These are phyloP conservation scores for Erysiphe pulchra DNA, from an alignment of 2,329 filamentous ascomycete genomes.

Conservation along the genomic window DNA sequence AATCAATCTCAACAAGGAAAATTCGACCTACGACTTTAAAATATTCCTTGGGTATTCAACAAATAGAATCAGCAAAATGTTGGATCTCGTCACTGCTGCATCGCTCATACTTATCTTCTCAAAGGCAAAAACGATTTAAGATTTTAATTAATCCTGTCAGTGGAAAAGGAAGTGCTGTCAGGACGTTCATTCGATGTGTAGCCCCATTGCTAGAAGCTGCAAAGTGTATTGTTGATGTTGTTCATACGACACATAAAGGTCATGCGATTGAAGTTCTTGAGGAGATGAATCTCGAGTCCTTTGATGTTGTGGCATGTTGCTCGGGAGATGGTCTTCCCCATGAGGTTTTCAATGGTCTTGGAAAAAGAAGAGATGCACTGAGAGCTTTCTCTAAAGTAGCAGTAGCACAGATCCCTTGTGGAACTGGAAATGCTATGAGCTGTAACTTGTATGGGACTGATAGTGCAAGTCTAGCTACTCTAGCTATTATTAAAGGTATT, in stretches of 20 bases:
- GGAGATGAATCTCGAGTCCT: constrained; percentile 50
- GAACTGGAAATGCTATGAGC: constrained; percentile 82
- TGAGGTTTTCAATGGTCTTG: constrained; percentile 87
- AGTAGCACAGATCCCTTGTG: constrained; percentile 70
- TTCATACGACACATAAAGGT: constrained; percentile 43
- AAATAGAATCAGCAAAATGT: constrained; percentile 8
- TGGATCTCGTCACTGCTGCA: constrained; percentile 43
- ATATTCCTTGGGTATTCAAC: constrained; percentile 23
- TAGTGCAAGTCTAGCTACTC: constrained; percentile 46
- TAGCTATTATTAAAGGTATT: constrained; percentile 69
- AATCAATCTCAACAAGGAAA: constrained; percentile 28
- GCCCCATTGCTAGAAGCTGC: constrained; percentile 67
- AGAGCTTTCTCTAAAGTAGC: constrained; percentile 53
- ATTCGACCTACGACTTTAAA: constrained; percentile 34
- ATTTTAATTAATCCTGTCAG: constrained; percentile 80
- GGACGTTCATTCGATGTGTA: constrained; percentile 48
- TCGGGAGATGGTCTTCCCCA: constrained; percentile 82
- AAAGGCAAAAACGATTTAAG: constrained; percentile 53
- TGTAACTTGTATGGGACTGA: constrained; percentile 70
- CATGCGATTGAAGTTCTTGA: constrained; percentile 58
- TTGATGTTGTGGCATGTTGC: constrained; percentile 67
- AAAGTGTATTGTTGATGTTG: constrained; percentile 47
- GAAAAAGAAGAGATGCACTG: constrained; percentile 45
- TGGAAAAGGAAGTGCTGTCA: constrained; percentile 52
- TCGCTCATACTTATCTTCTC: constrained; percentile 43